These are phyloP conservation scores for Cryptococcus neoformans DNA, from an alignment of 1,284 basidiomycete species.

Conservation along the genomic window DNA sequence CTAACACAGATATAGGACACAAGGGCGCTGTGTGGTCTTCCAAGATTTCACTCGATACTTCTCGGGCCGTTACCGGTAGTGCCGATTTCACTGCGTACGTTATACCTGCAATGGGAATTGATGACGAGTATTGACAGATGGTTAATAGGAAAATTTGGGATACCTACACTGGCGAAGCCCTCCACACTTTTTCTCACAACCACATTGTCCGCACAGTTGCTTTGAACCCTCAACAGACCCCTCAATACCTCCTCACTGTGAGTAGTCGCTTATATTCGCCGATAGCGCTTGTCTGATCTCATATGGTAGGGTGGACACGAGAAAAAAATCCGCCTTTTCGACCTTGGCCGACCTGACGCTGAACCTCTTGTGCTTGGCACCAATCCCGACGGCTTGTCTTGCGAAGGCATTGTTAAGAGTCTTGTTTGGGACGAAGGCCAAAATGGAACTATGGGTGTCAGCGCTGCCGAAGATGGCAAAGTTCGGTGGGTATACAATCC, in stretches of 20 bases:
- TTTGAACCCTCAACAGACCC: slow-evolving; percentile 52
- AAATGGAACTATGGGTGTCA: slow-evolving; percentile 72
- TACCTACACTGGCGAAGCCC: slow-evolving; percentile 76
- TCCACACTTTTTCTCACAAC: slow-evolving; percentile 94
- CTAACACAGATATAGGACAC: slow-evolving; percentile 58
- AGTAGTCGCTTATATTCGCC: slow-evolving; percentile 5
- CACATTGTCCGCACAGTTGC: slow-evolving; percentile 97
- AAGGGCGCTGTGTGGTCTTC: slow-evolving; percentile 99
- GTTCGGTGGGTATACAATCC: slow-evolving; percentile 69
- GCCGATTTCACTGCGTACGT: slow-evolving; percentile 96
- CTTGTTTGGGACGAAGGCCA: slow-evolving; percentile 78
- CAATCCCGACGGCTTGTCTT: slow-evolving; percentile 56
- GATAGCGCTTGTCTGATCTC: neutral
- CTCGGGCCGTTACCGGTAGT: slow-evolving; percentile 85
- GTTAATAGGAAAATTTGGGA: slow-evolving; percentile 89
- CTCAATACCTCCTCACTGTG: slow-evolving; percentile 49
- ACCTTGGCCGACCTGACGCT: slow-evolving; percentile 74
- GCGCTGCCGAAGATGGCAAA: slow-evolving; percentile 85
- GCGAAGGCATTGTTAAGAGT: slow-evolving; percentile 87
- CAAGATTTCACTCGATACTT: slow-evolving; percentile 82
- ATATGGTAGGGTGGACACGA: slow-evolving; percentile 79
- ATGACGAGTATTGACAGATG: neutral
- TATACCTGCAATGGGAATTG: neutral
- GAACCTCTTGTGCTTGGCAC: slow-evolving; percentile 71
- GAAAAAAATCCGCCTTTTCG: slow-evolving; percentile 95